Evolutionary conservation across 371 early-diverging fungal species (phyloP).

Genomic region (Vavraia culicis): DNA sequence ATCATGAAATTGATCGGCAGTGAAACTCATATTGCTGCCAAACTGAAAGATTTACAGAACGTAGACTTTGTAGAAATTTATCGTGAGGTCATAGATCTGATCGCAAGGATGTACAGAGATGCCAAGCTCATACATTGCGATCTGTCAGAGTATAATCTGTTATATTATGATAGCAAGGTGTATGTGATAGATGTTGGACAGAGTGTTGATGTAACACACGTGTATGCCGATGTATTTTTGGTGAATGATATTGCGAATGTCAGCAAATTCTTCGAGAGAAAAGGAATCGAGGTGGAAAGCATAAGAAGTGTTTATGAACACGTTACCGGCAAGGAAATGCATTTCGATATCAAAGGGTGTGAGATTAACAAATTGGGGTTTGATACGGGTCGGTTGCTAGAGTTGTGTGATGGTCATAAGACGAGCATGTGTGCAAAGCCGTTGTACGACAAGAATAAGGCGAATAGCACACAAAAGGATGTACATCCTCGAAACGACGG

Average conservation of each 20-base stretch:
- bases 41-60: conserved; percentile 61
- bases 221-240: conserved; percentile 84
- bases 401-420: too few species aligned
- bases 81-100: conserved; percentile 58
- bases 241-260: conserved; percentile 78
- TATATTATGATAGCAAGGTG: conserved; percentile 42
- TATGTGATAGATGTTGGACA: conserved; percentile 90
- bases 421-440: too few species aligned
- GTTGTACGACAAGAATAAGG: too few species aligned
- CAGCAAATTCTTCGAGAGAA: conserved; percentile 64
- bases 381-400: too few species aligned
- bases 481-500: neutral
- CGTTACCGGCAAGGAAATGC: conserved; percentile 29
- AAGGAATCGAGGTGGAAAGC: conserved; percentile 15
- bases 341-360: neutral
- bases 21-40: conserved; percentile 56
- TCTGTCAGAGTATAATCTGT: conserved; percentile 87
- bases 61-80: conserved; percentile 53
- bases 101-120: conserved; percentile 73
- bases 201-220: conserved; percentile 91
- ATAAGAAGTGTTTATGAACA: conserved; percentile 32
- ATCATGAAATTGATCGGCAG: conserved; percentile 84
- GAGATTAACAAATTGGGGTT: too few species aligned
- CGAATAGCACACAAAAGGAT: neutral
- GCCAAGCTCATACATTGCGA: conserved; percentile 91